Evolutionary conservation across 805 yeast genomes (phyloP), one percentile per base, ranked within the genome.

Genomic region (Wickerhamomyces canadensis): DNA sequence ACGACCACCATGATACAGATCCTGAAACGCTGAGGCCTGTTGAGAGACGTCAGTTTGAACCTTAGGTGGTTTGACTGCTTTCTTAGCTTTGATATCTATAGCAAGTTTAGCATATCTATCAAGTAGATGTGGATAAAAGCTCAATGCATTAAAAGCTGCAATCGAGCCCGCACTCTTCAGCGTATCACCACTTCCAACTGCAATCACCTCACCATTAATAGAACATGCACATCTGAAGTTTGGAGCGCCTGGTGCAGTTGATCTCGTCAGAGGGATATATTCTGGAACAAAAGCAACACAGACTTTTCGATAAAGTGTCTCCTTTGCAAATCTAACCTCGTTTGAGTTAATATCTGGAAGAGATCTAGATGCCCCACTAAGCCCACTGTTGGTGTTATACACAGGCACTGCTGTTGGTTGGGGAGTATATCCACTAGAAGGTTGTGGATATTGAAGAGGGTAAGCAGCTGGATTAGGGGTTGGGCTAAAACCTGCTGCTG

Each of bases 151-250:
- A n/a, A 11, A 29, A 19, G 32, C 32, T 5, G 32, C 22, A 6
- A 19, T 12, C n/a, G 32, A 29, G 11, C 32, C 32, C 6, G 32
- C 22, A 11, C 4, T 7, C 11, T 29, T 29, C 6, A n/a, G 5
- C 5, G 32, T 19, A 8, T 6, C 14, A 13, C 16, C 24, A 19
- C 11, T n/a, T n/a, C 32, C 23, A 18, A 29, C 16, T 4, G 23
- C 32, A n/a, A 29, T 12, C 11, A 29, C 32, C n/a, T 29, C 32
- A 29, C 32, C 32, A 29, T 29, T 17, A 19, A 29, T 29, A 4
- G 13, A 96, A 64, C 99, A 94, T 0, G 84, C 83, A 61, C 98
- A 93, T 19, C 66, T 66, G 48, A 73, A 80, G 19, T 80, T 72
- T 18, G 12, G 13, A 5, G 11, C 15, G 4, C 22, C 32, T 7